Conservation (phyloP, 768 basidiomycete genomes). For the Albatrellus ellisii region DNA sequence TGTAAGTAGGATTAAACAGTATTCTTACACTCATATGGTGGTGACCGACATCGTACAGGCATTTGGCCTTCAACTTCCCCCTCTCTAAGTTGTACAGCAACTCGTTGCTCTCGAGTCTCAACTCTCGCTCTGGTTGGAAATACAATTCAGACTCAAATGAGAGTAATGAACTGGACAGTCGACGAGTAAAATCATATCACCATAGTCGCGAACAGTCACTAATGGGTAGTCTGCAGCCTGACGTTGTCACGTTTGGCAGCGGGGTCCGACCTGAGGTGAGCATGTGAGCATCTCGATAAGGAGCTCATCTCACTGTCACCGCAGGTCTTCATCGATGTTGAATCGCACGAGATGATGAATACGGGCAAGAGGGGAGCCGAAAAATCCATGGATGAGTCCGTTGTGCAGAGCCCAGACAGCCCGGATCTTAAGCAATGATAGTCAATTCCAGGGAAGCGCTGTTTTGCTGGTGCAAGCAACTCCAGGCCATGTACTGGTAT, state of each 20-base stretch:
- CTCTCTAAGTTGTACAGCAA: neutral
- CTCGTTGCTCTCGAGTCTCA: neutral
- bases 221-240: neutral
- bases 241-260: neutral
- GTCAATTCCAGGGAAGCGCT: no score
- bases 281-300: neutral
- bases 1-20: neutral
- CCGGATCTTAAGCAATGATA: no score
- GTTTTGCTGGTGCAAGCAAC: no score
- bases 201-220: neutral
- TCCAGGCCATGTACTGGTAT: no score
- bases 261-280: neutral
- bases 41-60: neutral
- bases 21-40: neutral
- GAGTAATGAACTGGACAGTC: neutral
- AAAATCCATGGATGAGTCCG: neutral
- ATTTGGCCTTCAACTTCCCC: slow-evolving; percentile 14
- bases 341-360: slow-evolving; percentile 18
- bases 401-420: no score
- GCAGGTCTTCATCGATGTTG: slow-evolving; percentile 17
- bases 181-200: neutral
- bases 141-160: neutral
- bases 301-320: neutral
- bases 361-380: slow-evolving; percentile 2
- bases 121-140: slow-evolving; percentile 13